These are phyloP conservation scores for Tylopilus sp. DNA, from an alignment of 768 basidiomycete genomes.

Conservation along the genomic window DNA sequence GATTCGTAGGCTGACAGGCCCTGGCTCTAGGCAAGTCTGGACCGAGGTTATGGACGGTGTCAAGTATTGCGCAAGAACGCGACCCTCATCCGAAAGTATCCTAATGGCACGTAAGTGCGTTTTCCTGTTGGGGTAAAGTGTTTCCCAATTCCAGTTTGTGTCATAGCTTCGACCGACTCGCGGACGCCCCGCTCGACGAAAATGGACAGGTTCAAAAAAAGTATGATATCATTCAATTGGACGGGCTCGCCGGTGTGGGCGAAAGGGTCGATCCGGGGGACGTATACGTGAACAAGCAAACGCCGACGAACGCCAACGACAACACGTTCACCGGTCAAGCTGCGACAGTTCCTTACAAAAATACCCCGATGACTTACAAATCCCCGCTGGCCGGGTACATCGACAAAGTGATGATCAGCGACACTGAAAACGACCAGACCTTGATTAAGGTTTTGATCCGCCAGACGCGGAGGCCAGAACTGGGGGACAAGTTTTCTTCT, in stretches of 20 bases:
- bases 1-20: constrained; percentile 2
- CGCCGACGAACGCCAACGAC: constrained; percentile 91
- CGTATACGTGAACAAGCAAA: constrained; percentile 96
- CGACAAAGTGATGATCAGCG: constrained; percentile 97
- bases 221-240: constrained; percentile 87
- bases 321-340: constrained; percentile 84
- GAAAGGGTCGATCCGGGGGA: constrained; percentile 91
- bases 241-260: constrained; percentile 93
- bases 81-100: constrained; percentile 91
- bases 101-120: constrained; percentile 89
- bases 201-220: constrained; percentile 76
- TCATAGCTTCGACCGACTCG: constrained; percentile 83
- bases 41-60: constrained; percentile 96
- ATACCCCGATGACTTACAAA: constrained; percentile 90
- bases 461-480: constrained; percentile 92
- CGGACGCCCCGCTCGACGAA: constrained; percentile 86
- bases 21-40: constrained; percentile 74
- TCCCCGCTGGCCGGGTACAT: constrained; percentile 90
- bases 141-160: constrained; percentile 5
- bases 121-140: constrained; percentile 10
- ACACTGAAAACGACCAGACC: constrained; percentile 94
- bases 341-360: constrained; percentile 83
- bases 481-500: constrained; percentile 98
- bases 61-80: constrained; percentile 96
- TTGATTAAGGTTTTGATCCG: constrained; percentile 96